These are phyloP conservation scores for Teratosphaeria nubilosa DNA, from an alignment of 2,329 filamentous ascomycete species.

Conservation along the genomic window DNA sequence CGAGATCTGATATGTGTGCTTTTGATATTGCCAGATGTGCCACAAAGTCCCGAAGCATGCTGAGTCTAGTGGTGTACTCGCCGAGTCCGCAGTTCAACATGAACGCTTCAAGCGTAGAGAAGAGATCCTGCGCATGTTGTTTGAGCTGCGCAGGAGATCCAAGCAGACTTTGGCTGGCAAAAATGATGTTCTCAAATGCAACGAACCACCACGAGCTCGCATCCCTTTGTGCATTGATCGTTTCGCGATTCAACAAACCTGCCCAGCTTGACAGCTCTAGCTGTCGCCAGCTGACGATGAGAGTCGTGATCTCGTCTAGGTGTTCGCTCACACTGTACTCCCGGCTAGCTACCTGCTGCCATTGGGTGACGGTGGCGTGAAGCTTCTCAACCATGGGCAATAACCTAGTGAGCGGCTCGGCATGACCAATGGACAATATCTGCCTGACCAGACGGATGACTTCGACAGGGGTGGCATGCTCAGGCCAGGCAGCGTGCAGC, in stretches of 20 bases:
- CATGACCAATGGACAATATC: conserved; percentile 63
- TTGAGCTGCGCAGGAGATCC: conserved; percentile 32
- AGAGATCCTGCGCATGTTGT: conserved; percentile 55
- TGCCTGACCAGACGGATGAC: conserved; percentile 66
- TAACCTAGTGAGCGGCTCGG: conserved; percentile 76
- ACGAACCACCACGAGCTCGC: conserved; percentile 94
- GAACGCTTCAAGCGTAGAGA: conserved; percentile 70
- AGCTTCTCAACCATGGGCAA: conserved; percentile 81
- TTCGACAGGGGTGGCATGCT: conserved; percentile 71
- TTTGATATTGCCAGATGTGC: conserved; percentile 55
- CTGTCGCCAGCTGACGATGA: conserved; percentile 80
- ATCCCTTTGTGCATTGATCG: conserved; percentile 61
- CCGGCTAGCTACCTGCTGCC: conserved; percentile 85
- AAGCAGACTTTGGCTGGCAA: conserved; percentile 28
- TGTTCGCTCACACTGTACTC: conserved; percentile 59
- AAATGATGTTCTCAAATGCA: conserved; percentile 81
- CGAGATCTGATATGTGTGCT: conserved; percentile 43
- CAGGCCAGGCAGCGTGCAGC: conserved; percentile 54
- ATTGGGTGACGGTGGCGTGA: conserved; percentile 77
- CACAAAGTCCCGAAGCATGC: conserved; percentile 51
- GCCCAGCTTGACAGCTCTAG: conserved; percentile 90
- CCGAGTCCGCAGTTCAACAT: conserved; percentile 70
- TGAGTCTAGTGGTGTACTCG: conserved; percentile 62
- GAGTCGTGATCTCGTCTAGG: conserved; percentile 68
- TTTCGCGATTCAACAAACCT: conserved; percentile 75